Base-by-base conservation (phyloP, 768 basidiomycete species). In the Chlorophyllum brunneum region DNA sequence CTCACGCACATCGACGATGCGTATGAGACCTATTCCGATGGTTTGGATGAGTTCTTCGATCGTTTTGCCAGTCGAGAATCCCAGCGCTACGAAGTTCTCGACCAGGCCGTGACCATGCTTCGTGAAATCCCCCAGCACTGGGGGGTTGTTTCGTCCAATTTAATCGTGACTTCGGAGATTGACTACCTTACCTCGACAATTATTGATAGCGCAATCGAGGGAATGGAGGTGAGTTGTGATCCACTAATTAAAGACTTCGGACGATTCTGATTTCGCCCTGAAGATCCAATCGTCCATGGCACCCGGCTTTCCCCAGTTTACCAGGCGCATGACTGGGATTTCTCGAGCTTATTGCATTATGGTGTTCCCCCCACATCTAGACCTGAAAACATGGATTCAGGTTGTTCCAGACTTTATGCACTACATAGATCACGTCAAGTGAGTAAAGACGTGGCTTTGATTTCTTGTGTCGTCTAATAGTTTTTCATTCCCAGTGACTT, bases 401-500 rank as follows among this genome's bases (percentile, higher is more conserved):
- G n/a, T n/a, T n/a, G n/a, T n/a, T n/a, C n/a, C n/a, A n/a, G n/a
- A n/a, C n/a, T n/a, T n/a, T n/a, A n/a, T n/a, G n/a, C n/a, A n/a
- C n/a, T n/a, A n/a, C n/a, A n/a, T n/a, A n/a, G n/a, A n/a, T n/a
- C 20, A 31, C 9, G 33, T 47, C 20, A 54, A 54, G 54, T 54
- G 23, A 36, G 54, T 16, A 7, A 15, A 2, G 22, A 4, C 4
- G 7, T n/a, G 18, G 3, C 13, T 4, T 48, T 27, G 18, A 5
- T 13, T 8, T 23, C 1, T 15, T 20, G 7, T 4, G 29, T 1
- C 5, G 30, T 2, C 1, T 8, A 31, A 1, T 39, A n/a, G 11
- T 33, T 13, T 33, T 23, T n/a, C 3, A 61, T n/a, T n/a, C n/a
- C n/a, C n/a, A n/a, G n/a, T n/a, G n/a, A n/a, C n/a, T n/a, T n/a